Base-by-base conservation (phyloP, 139 green algal genomes). In the Diplosphaera chodatii region DNA sequence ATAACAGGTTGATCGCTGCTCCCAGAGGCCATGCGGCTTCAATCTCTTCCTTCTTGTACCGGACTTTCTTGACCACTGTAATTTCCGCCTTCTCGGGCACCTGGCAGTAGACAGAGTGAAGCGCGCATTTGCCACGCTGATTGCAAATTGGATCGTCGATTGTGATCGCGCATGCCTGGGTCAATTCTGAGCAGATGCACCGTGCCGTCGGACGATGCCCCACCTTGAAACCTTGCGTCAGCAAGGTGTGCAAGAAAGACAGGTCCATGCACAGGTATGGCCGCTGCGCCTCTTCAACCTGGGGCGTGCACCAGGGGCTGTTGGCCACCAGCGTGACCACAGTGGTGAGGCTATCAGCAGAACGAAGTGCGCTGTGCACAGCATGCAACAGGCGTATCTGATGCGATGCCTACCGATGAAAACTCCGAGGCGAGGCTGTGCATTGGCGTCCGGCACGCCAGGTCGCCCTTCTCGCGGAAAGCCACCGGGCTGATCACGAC, bases 231-330 rank as follows among this genome's bases (percentile, higher is more conserved):
- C 95, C 95, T 21, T 91, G 64, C 0, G 80, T 92, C 0, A 99
- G 84, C 74, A 99, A 83, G 1, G 84, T 86, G 73, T 94, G 78
- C 32, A 77, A 80, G 85, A 93, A 98, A 1, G 86, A 81, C 32
- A 98, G 77, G 83, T 98, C 95, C 67, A 97, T 73, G 85, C 95
- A 99, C 34, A 97, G 78, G 83, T 88, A 98, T 28, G 90, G 87
- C n/a, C 78, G 74, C 25, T 92, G 70, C 4, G 81, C 78, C 33
- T 85, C 69, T 15, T 78, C 75, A 40, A 83, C 75, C 74, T 79
- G 74, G 32, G n/a, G 40, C 34, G 4, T 6, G 29, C 6, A 31
- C 13, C 8, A 68, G 40, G 15, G 80, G 48, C 70, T 83, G n/a
- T n/a, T 63, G 37, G 40, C 16, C 13, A 34, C 20, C 22, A 27